Evolutionary conservation across 768 basidiomycete species (phyloP), one percentile per base, ranked within the genome.

Genomic region (Cubamyces lactineus): DNA sequence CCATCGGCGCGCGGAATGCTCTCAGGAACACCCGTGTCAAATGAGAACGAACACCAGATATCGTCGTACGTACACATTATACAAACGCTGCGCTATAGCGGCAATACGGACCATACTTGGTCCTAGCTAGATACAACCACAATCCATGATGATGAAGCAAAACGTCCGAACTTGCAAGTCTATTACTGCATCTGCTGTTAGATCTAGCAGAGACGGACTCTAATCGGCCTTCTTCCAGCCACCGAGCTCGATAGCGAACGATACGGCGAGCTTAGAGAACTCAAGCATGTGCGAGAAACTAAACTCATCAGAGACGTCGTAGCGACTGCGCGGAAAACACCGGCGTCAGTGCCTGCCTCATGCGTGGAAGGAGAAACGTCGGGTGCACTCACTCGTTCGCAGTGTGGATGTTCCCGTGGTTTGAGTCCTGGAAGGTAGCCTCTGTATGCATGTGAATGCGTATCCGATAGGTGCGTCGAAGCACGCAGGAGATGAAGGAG

Each of bases 291-390:
- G 95, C 5, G 78, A 75, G 73, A 96, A 98, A 70, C 88, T 91
- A 76, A 97, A 97, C 73, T 96, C 95, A 21, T 85, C 78, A 12
- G 92, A 92, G 61, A 92, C 80, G 71, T 96, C 91, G 58, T 91
- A 90, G 53, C 89, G 89, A 72, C 92, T 93, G 68, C 39, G 46
- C 66, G 46, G 40, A 57, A 56, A 50, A 45, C 62, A 68, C 69
- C 61, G 67, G 53, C 34, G 26, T 46, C 40, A 49, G 40, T 24
- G 23, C 23, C 26, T 15, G 24, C 55, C 65, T 30, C 67, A 48
- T 34, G 45, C 42, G 42, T 47, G 30, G 51, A 21, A 59, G 23
- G 50, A 65, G 58, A 28, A 61, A 42, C 59, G 47, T 50, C 43
- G 61, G 55, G 53, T 66, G n/a, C 43, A 62, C 91, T 67, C 75